phyloP scores from a whole-genome alignment of 2,329 filamentous ascomycete species.

The Aspergillus thermomutatus region DNA sequence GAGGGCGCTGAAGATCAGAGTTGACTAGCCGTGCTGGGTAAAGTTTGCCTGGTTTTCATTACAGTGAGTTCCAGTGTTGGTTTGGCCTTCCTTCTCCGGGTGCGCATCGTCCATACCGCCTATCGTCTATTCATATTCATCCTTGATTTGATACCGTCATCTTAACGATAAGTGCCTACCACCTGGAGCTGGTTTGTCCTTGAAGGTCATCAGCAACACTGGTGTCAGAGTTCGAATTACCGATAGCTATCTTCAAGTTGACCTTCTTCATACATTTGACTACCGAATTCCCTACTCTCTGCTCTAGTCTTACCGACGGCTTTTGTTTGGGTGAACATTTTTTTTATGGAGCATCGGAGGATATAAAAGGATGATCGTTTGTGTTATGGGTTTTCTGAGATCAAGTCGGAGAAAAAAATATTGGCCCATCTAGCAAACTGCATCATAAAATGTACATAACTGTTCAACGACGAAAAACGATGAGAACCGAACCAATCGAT shows the following conservation, averaged over 20 bases:
- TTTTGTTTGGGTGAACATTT: neutral
- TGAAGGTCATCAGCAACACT: neutral
- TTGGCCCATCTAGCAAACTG: neutral
- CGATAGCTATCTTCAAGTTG: neutral
- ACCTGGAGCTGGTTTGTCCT: neutral
- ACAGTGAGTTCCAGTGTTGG: slow-evolving; percentile 16
- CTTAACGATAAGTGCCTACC: neutral
- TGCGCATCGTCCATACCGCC: slow-evolving; percentile 8
- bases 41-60: slow-evolving; percentile 18
- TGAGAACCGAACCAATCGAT: neutral
- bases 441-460: neutral
- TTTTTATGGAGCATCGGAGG: neutral
- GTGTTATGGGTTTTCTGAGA: neutral
- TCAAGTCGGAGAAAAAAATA: neutral
- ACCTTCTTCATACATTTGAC: neutral
- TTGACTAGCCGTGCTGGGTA: slow-evolving; percentile 31
- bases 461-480: neutral
- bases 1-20: slow-evolving; percentile 75
- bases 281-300: neutral
- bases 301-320: neutral
- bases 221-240: neutral
- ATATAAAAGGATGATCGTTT: neutral
- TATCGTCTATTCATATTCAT: neutral
- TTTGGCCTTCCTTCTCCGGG: slow-evolving; percentile 18
- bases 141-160: neutral